phyloP scores from a whole-genome alignment of 176 grass and related monocot genomes.

The Carex scoparia region DNA sequence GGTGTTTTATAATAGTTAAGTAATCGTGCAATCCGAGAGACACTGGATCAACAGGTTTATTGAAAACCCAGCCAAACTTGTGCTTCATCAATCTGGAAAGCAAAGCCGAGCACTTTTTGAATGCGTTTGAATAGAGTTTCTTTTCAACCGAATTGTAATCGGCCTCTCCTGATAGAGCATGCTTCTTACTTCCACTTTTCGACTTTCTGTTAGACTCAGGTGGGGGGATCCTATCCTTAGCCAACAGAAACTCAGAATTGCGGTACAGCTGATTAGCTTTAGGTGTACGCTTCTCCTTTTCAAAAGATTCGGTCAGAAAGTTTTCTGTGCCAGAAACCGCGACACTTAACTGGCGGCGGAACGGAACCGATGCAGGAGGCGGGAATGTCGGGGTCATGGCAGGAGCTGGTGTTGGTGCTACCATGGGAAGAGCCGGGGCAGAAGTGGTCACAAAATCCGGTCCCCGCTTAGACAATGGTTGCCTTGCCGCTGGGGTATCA shows the following conservation, averaged over 20 bases:
- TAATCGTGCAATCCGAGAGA: constrained; percentile 83
- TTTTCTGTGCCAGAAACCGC: constrained; percentile 27
- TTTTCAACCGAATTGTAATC: constrained; percentile 32
- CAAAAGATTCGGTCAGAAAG: constrained; percentile 42
- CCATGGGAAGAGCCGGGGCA: constrained; percentile 7
- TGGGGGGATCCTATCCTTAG: constrained; percentile 70
- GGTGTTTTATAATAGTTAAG: constrained; percentile 63
- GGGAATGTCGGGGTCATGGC: constrained; percentile 5
- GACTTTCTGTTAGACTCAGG: constrained; percentile 32
- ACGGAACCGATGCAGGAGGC: neutral
- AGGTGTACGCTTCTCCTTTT: constrained; percentile 84
- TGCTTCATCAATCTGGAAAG: constrained; percentile 83
- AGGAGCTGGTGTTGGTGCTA: constrained; percentile 1
- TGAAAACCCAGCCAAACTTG: constrained; percentile 87
- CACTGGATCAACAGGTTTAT: constrained; percentile 67
- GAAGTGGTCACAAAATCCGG: constrained; percentile 13
- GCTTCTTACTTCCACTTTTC: constrained; percentile 53
- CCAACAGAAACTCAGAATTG: constrained; percentile 77
- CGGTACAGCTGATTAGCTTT: constrained; percentile 74
- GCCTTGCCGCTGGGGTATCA: constrained; percentile 15
- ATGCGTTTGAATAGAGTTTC: constrained; percentile 50
- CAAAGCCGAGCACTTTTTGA: constrained; percentile 63
- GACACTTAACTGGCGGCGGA: constrained; percentile 40
- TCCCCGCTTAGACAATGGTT: neutral
- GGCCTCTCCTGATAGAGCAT: constrained; percentile 23